Evolutionary conservation across 192 early-diverging fungal genomes (phyloP).

Genomic region (Coemansia sp.): DNA sequence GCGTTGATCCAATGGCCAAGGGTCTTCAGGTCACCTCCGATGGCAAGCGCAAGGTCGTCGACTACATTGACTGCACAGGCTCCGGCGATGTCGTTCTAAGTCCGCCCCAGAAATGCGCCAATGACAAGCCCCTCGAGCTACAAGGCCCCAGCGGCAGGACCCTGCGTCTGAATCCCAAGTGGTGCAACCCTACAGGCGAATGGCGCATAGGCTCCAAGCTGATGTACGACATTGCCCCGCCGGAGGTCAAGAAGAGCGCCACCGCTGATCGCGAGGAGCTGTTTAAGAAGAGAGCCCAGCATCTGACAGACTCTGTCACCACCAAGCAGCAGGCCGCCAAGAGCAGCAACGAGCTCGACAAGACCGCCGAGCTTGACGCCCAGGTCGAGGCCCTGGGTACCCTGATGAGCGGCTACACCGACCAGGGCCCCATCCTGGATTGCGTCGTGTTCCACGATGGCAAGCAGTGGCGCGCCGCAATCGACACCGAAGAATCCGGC

Average conservation of each 20-base stretch:
- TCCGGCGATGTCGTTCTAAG: slow-evolving; percentile 68
- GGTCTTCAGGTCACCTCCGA: slow-evolving; percentile 85
- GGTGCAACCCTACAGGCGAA: slow-evolving; percentile 79
- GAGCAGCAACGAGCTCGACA: slow-evolving; percentile 34
- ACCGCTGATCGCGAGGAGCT: slow-evolving; percentile 51
- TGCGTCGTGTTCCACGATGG: slow-evolving; percentile 89
- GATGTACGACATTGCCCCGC: slow-evolving; percentile 72
- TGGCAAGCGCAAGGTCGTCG: slow-evolving; percentile 87
- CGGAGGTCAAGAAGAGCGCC: slow-evolving; percentile 38
- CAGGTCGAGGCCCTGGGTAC: slow-evolving; percentile 64
- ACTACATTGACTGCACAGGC: slow-evolving; percentile 94
- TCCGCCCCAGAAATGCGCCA: slow-evolving; percentile 41
- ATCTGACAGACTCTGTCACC: slow-evolving; percentile 18
- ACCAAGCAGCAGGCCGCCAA: slow-evolving; percentile 32
- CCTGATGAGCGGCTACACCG: slow-evolving; percentile 59
- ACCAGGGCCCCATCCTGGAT: slow-evolving; percentile 76
- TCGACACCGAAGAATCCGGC: slow-evolving; percentile 74
- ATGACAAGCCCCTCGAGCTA: slow-evolving; percentile 51
- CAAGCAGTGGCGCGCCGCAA: slow-evolving; percentile 74
- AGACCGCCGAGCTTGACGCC: slow-evolving; percentile 39
- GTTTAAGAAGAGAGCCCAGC: slow-evolving; percentile 28
- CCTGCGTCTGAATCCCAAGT: slow-evolving; percentile 62
- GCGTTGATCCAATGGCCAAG: slow-evolving; percentile 88
- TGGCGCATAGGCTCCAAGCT: slow-evolving; percentile 82
- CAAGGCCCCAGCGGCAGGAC: slow-evolving; percentile 71